Evolutionary conservation across 768 basidiomycete species (phyloP), one percentile per base, ranked within the genome.

Genomic region (Leucosporidium creatinivorum): DNA sequence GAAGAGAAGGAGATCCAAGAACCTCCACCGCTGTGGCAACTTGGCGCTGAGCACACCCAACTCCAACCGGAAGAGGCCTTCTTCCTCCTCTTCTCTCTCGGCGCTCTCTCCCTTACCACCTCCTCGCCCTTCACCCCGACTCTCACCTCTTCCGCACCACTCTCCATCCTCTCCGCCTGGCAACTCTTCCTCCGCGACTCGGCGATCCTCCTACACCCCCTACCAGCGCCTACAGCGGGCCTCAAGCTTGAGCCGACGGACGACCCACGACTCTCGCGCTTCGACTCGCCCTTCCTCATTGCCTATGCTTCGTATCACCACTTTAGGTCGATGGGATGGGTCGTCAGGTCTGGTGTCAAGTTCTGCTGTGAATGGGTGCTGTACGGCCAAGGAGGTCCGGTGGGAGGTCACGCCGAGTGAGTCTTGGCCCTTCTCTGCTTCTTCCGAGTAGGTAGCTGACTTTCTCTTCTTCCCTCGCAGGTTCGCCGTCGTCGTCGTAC

Each of bases 261-360:
- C 30, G 66, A 71, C 54, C 70, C 70, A 0, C 61, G 67, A 3
- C 36, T 73, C 47, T 62, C 55, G 31, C 65, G 71, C 28, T 55
- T 69, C 47, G 71, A 73, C 52, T 63, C 61, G 50, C 93, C 93
- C 0, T 93, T 97, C 80, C 79, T 99, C 30, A 81, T 98, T 50
- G 84, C 89, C 74, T 99, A 97, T 74, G 85, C 87, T 58, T 85
- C 85, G 4, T 96, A 93, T 75, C 94, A 98, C 77, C 93, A 98
- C 78, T 98, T 89, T 76, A 85, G 94, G 21, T 92, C 93, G 6
- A 83, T 98, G 12, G 96, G 96, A 30, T 99, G 94, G 96, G 90
- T 97, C 25, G 87, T 96, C 70, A 91, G 93, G 78, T 85, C 86
- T 33, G 96, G 96, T 1, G 86, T 96, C 81, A 99, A 99, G 78